Evolutionary conservation across 2,329 filamentous ascomycete genomes (phyloP), one percentile per base, ranked within the genome.

Genomic region (Penicillium sp.): DNA sequence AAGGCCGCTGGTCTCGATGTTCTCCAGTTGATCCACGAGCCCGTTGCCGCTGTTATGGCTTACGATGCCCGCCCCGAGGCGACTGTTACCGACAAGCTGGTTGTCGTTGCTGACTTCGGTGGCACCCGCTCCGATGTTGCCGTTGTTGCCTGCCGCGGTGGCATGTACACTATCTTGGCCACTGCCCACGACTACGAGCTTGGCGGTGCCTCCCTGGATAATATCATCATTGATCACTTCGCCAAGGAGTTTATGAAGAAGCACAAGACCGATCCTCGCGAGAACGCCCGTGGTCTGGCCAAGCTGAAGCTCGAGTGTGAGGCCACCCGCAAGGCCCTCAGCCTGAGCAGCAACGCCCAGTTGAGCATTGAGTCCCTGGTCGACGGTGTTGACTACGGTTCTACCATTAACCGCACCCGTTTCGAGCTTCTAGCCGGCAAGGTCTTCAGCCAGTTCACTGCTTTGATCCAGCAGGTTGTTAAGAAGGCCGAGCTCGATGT

Each of bases 181-280:
- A 96, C 93, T 12, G 86, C 88, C 30, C 94, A 97, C 79, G 94
- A 99, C 80, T 97, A 96, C 77, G 92, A 97, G 71, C 89, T 93
- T 65, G 87, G 90, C 54, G 94, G 94, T 69, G 82, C 85, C 35
- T 87, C 91, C 63, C 82, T 99, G 55, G 94, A 99, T 79, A 84
- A 94, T 73, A 88, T 93, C 47, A 83, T 99, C 56, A 89, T 96
- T 73, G 93, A 99, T 73, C 88, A 97, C 81, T 97, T 97, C 67
- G 89, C 93, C 67, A 99, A 99, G 83, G 94, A 99, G 77, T 99
- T 99, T 79, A 84, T 94, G 71, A 97, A 99, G 85, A 96, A 96
- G 83, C 85, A 97, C 84, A 88, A 87, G 79, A 85, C 85, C 55
- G 94, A 97, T 75, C 94, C 94, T 22, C 85, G 92, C 65, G 83